phyloP scores from a whole-genome alignment of 2,329 filamentous ascomycete genomes.

The Lecanosticta acicola region DNA sequence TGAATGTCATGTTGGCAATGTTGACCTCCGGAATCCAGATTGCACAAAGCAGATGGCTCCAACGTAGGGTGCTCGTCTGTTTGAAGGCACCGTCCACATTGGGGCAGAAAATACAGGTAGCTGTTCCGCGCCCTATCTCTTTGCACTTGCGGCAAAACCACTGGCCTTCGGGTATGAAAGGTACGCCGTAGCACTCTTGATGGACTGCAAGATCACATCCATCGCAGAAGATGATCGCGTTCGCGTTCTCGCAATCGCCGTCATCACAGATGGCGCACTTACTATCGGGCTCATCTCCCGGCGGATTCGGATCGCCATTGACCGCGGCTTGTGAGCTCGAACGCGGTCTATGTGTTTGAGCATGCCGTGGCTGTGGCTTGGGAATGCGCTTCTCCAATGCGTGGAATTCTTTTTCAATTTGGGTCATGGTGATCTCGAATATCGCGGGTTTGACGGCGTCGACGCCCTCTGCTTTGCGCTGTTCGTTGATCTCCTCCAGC shows the following conservation, averaged over 20 bases:
- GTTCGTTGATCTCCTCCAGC: conserved; percentile 76
- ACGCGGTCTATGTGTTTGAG: conserved; percentile 85
- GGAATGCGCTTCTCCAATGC: conserved; percentile 92
- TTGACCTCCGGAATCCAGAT: conserved; percentile 99
- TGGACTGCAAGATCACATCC: conserved; percentile 96
- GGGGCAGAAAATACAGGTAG: conserved; percentile 96
- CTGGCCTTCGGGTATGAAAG: conserved; percentile 96
- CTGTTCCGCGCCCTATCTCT: conserved; percentile 83
- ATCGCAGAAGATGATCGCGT: conserved; percentile 98
- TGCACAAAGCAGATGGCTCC: conserved; percentile 92
- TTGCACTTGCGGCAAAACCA: conserved; percentile 98
- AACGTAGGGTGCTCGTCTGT: conserved; percentile 91
- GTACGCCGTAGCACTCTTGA: conserved; percentile 97
- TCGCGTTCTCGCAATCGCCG: conserved; percentile 98
- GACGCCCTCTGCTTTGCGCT: conserved; percentile 66
- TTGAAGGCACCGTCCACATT: conserved; percentile 98
- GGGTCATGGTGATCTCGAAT: conserved; percentile 96
- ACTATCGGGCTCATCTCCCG: conserved; percentile 89
- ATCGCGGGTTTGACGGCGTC: conserved; percentile 86
- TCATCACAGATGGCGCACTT: conserved; percentile 98
- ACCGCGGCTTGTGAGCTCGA: conserved; percentile 93
- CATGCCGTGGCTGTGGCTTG: conserved; percentile 92
- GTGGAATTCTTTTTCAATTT: conserved; percentile 98
- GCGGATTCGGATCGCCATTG: conserved; percentile 76
- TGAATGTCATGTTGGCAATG: conserved; percentile 90